A percentile compares a stretch with the other conserved stretches of the same genome.
These are phyloP conservation scores for Pleurotus tuoliensis DNA, from an alignment of 768 basidiomycete species.

Conservation along the genomic window DNA sequence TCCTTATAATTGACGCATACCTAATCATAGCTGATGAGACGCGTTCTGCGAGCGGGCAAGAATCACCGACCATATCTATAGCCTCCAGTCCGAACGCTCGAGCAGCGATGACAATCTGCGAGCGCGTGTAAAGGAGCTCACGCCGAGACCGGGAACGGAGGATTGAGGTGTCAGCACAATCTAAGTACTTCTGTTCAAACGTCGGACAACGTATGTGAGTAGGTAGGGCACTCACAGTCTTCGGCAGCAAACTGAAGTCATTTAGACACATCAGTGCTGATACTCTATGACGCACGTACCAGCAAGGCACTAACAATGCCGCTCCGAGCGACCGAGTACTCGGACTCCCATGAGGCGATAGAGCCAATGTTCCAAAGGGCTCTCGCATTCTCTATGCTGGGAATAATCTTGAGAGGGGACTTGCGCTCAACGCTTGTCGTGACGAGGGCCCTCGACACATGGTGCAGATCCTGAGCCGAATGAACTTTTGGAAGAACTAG, in stretches of 20 bases:
- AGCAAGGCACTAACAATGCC: constrained; percentile 62
- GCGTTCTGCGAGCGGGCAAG: neutral
- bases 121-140: constrained; percentile 83
- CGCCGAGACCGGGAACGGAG: constrained; percentile 68
- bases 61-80: constrained; percentile 74
- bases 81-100: constrained; percentile 81
- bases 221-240: constrained; percentile 59
- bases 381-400: constrained; percentile 83
- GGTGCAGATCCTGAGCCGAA: constrained; percentile 58
- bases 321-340: constrained; percentile 41
- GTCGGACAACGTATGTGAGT: neutral
- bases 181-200: constrained; percentile 35
- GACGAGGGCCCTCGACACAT: constrained; percentile 44
- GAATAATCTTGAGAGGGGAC: constrained; percentile 54
- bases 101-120: constrained; percentile 75
- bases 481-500: constrained; percentile 88
- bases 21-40: constrained; percentile 28
- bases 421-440: constrained; percentile 15
- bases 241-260: constrained; percentile 84
- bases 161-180: constrained; percentile 87
- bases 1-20: constrained; percentile 90
- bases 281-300: constrained; percentile 35
- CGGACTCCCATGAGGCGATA: constrained; percentile 69
- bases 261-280: neutral
- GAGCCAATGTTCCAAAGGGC: constrained; percentile 61